Conservation (phyloP, 768 basidiomycete species). For the Butyriboletus loyo region DNA sequence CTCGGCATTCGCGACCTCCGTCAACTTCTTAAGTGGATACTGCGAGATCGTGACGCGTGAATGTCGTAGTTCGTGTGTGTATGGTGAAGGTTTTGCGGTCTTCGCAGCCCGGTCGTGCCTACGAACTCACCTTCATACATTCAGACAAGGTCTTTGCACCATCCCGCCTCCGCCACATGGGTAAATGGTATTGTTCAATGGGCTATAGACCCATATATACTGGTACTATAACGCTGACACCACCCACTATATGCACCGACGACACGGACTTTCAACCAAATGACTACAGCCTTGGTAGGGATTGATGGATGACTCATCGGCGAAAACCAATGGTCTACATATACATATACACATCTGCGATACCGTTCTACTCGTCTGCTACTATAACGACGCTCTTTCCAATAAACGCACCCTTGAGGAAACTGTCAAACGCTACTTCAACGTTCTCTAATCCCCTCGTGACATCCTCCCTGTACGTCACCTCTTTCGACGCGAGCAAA, state of each 20-base stretch:
- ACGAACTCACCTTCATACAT: not conserved
- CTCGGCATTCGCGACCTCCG: not conserved
- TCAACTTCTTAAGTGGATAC: not conserved
- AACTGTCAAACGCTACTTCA: constrained; percentile 6
- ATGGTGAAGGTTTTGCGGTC: not conserved
- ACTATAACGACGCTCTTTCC: constrained; percentile 10
- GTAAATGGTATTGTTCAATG: too few species aligned
- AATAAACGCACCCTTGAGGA: constrained; percentile 7
- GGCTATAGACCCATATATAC: not conserved
- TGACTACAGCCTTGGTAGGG: too few species aligned
- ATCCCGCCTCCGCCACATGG: not conserved
- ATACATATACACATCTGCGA: not conserved
- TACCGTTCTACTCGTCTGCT: not conserved
- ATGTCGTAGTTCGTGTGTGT: not conserved
- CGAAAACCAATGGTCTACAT: too few species aligned
- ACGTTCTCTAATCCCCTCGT: constrained; percentile 40
- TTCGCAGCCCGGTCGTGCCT: not conserved
- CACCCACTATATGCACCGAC: too few species aligned
- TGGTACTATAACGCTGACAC: too few species aligned
- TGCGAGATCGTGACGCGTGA: not conserved
- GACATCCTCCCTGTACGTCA: constrained; percentile 47
- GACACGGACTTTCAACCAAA: too few species aligned
- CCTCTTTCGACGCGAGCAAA: constrained; percentile 43
- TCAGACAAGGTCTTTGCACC: not conserved
- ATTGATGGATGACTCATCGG: not conserved